Evolutionary conservation across 2,329 filamentous ascomycete genomes (phyloP), one percentile per base, ranked within the genome.

Genomic region (Penicillium sp.): DNA sequence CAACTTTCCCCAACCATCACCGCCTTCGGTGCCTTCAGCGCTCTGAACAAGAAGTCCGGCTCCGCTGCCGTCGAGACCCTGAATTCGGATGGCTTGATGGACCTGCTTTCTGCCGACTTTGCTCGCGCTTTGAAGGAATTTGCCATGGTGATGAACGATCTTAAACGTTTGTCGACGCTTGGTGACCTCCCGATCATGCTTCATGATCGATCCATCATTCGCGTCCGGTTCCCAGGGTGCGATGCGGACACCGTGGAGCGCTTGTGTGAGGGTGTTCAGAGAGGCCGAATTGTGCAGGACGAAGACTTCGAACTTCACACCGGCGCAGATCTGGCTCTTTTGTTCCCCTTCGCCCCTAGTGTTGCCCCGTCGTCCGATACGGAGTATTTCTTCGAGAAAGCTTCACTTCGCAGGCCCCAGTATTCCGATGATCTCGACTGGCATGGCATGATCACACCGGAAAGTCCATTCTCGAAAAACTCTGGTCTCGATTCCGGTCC

Each of bases 171-270:
- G 1, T 83, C 90, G 0, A 75, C 79, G 0, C 72, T 97, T 1
- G 94, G 94, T 1, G 91, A 96, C 66, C 75, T 99, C 18, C 91
- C 92, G 0, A 83, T 97, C 30, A 79, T 83, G 0, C 80, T 96
- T 46, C 83, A 90, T 48, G 80, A 82, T 33, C 77, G 81, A 30
- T 83, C 83, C 2, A 81, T 83, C 0, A 75, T 96, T 4, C 85
- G 91, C 30, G 85, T 97, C 2, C 87, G 91, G 27, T 97, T 99
- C 65, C 91, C 92, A 0, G 94, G 94, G 3, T 92, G 94, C 55
- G 92, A 97, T 64, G 85, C 85, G 0, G 83, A 86, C 14, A 89
- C 89, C 0, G 88, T 96, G 0, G 90, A 95, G 66, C 78, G 80
- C 3, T 80, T 99, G 1, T 96, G 92, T 68, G 84, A 90, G 10